Evolutionary conservation across 2,329 filamentous ascomycete species (phyloP).

Genomic region (Curvularia spicifera): DNA sequence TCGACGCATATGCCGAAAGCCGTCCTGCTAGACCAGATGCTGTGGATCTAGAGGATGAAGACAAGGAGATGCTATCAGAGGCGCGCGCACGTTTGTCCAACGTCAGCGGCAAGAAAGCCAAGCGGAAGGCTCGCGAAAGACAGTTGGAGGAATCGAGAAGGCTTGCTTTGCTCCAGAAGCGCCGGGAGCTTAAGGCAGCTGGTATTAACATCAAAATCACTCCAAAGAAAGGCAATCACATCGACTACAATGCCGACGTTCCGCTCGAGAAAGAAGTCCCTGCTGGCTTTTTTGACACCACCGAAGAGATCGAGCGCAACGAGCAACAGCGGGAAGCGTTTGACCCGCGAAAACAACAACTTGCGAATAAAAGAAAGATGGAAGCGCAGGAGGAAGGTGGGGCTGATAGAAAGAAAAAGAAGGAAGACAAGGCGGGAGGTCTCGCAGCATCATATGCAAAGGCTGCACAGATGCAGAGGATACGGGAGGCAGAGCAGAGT

Average conservation of each 20-base stretch:
- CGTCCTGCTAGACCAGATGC: conserved; percentile 96
- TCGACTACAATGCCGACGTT: conserved; percentile 99
- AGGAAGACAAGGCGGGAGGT: conserved; percentile 76
- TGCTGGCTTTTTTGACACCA: conserved; percentile 90
- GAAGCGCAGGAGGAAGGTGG: conserved; percentile 83
- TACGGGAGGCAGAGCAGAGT: conserved; percentile 94
- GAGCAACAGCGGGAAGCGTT: conserved; percentile 84
- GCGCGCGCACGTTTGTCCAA: conserved; percentile 95
- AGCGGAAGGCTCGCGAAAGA: conserved; percentile 92
- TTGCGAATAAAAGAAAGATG: conserved; percentile 90
- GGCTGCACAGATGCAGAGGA: conserved; percentile 91
- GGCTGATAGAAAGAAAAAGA: conserved; percentile 82
- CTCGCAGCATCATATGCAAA: conserved; percentile 87
- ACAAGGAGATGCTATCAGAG: conserved; percentile 99
- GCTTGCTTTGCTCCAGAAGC: conserved; percentile 89
- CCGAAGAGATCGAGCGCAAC: conserved; percentile 79
- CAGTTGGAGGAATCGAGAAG: conserved; percentile 94
- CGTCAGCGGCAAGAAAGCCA: conserved; percentile 98
- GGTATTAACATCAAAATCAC: conserved; percentile 98
- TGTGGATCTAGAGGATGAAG: conserved; percentile 97
- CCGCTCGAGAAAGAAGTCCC: conserved; percentile 94
- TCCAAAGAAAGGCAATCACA: conserved; percentile 90
- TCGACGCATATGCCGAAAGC: conserved; percentile 96
- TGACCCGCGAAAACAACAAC: conserved; percentile 89
- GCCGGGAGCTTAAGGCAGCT: conserved; percentile 93